Evolutionary conservation across 2,329 filamentous ascomycete genomes (phyloP), one percentile per base, ranked within the genome.

Genomic region (Nemania abortiva): DNA sequence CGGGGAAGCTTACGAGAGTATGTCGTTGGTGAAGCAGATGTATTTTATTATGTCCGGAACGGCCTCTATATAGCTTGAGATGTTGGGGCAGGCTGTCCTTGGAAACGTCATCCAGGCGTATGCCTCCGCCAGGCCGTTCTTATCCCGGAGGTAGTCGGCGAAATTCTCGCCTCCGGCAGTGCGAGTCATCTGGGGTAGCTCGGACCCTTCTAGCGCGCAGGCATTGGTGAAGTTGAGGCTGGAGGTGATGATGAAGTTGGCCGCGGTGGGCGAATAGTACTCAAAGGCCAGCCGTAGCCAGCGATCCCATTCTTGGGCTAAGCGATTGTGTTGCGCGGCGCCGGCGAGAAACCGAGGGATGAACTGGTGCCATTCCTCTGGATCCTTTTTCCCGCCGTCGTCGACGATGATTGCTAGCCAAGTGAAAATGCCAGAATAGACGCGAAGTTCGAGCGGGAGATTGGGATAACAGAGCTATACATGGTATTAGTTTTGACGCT

Each of bases 391-490:
- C 6, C 73, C 72, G 37, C 58, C 66, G 66, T 80, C 77, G 50
- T 79, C 79, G 15, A 77, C 72, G 7, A 78, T 65, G 42, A 76
- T 70, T 6, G 70, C 72, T 1, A 80, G 57, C 68, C 77, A 77
- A 15, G 78, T 78, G 54, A 74, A 75, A n/a, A 80, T 76, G n/a
- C 77, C 76, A 6, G 76, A 65, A 64, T 77, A 77, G 34, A 80
- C 66, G 42, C 76, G 76, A 22, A 76, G 66, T 11, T 78, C 73
- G 11, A 74, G 63, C 6, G 71, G 66, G 22, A 70, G 71, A 2
- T 42, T 52, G n/a, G 63, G 15, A 29, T 39, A 70, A 31, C 60
- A 65, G 37, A 68, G 18, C 65, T 68, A 24, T 24, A 3, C 15
- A 18, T 20, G 5, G 18, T n/a, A 2, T 50, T 27, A 57, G 29